Conservation (phyloP, 345 rosid species). For the Rhizophora apiculata region DNA sequence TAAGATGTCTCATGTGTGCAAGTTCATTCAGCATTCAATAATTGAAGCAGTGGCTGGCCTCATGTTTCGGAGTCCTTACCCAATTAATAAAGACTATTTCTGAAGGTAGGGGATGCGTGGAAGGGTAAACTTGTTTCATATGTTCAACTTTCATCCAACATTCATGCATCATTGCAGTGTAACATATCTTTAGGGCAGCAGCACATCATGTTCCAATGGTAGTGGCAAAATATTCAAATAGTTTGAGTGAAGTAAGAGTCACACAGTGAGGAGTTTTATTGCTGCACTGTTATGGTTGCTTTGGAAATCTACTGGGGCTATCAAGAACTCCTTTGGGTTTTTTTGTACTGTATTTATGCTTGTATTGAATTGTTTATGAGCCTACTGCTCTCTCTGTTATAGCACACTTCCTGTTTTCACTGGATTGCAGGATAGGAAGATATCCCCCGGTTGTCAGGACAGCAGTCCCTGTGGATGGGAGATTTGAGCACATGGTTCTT, state of each 20-base stretch:
- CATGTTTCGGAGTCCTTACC: not conserved
- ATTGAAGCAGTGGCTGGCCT: not conserved
- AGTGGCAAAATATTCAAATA: not conserved
- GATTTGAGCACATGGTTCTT: conserved; percentile 86
- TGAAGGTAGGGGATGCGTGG: not conserved
- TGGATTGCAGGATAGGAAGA: conserved; percentile 67
- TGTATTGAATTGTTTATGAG: not conserved
- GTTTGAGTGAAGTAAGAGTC: no score
- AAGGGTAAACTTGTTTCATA: not conserved
- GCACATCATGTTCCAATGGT: not conserved
- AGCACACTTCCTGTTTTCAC: not conserved
- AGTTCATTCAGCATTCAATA: not conserved
- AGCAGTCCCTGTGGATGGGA: conserved; percentile 96
- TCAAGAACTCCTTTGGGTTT: not conserved
- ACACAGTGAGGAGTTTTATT: no score
- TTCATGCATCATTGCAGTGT: not conserved
- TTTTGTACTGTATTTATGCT: no score
- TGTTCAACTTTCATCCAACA: no score
- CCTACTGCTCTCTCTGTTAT: not conserved
- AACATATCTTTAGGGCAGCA: not conserved
- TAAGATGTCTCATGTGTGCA: not conserved
- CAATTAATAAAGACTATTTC: not conserved
- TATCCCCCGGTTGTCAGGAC: conserved; percentile 93
- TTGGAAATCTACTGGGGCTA: no score
- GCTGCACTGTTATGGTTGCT: no score